A percentile compares a stretch with the other conserved stretches of the same genome.
phyloP scores from a whole-genome alignment of 208 protist genomes.

The Porcisia deanei region DNA sequence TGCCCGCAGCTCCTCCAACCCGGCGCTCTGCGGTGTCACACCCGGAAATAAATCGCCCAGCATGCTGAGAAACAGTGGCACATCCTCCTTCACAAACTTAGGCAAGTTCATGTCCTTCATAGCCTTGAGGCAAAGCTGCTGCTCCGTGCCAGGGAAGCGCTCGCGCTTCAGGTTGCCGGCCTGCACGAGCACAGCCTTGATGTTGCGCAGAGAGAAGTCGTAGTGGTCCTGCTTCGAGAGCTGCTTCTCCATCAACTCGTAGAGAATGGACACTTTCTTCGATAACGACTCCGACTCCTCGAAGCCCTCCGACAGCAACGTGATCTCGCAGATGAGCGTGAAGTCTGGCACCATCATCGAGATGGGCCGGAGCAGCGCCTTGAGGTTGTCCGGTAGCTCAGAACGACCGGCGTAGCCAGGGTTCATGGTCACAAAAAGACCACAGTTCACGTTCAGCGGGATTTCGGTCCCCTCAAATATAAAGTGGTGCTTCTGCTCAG shows the following conservation, averaged over 20 bases:
- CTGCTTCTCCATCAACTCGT: slow-evolving; percentile 97
- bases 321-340: slow-evolving; percentile 98
- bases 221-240: slow-evolving; percentile 99
- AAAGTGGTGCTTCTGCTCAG: slow-evolving; percentile 81
- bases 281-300: slow-evolving; percentile 93
- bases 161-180: slow-evolving; percentile 95
- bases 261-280: slow-evolving; percentile 97
- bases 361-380: slow-evolving; percentile 97
- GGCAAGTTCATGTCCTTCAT: slow-evolving; percentile 98
- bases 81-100: slow-evolving; percentile 97
- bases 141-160: slow-evolving; percentile 91
- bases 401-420: slow-evolving; percentile 98
- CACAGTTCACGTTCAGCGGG: slow-evolving; percentile 95
- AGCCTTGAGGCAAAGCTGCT: slow-evolving; percentile 95
- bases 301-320: slow-evolving; percentile 97
- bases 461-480: slow-evolving; percentile 96
- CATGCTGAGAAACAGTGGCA: slow-evolving; percentile 95
- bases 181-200: slow-evolving; percentile 96
- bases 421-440: slow-evolving; percentile 99
- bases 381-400: slow-evolving; percentile 99
- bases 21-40: slow-evolving; percentile 75
- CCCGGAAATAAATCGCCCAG: slow-evolving; percentile 97
- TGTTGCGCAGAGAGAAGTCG: slow-evolving; percentile 98
- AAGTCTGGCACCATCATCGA: slow-evolving; percentile 99
- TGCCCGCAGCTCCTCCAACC: slow-evolving; percentile 84